A percentile compares a stretch with the other conserved stretches of the same genome.
Evolutionary conservation across 495 filamentous ascomycete species (phyloP).

Genomic region (Arthonia radiata): DNA sequence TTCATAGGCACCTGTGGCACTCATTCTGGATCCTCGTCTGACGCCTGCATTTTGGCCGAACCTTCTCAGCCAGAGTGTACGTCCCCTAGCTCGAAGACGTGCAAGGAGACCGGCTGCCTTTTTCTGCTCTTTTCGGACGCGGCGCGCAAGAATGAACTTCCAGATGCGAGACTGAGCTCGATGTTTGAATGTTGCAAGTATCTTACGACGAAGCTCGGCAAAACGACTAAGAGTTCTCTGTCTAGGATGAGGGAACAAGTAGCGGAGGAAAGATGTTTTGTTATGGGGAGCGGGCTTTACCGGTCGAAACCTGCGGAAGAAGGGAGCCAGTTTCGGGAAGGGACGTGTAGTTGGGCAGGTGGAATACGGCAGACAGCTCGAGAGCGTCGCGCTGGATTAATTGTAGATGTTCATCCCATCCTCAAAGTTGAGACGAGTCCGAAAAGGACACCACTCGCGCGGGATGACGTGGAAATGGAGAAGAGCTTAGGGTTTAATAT

Average conservation of each 20-base stretch:
- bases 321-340: conserved; percentile 1
- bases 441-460: no score
- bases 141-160: conserved; percentile 38
- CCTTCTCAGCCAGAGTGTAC: conserved; percentile 15
- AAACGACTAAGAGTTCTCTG: conserved; percentile 36
- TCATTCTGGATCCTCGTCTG: conserved; percentile 3
- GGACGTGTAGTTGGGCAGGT: neutral
- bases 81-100: neutral
- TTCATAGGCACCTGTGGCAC: conserved; percentile 4
- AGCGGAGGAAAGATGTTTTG: conserved; percentile 24
- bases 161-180: conserved; percentile 53
- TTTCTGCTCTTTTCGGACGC: conserved; percentile 25
- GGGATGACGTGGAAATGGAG: no score
- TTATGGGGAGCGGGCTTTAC: conserved; percentile 2
- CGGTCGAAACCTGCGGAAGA: conserved; percentile 6
- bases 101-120: conserved; percentile 23
- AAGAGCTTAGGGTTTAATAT: no score
- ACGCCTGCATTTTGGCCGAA: conserved; percentile 17
- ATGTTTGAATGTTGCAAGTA: conserved; percentile 41
- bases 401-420: no score
- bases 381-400: no score
- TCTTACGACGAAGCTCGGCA: conserved; percentile 43
- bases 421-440: no score
- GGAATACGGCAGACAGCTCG: no score
- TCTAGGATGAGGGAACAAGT: conserved; percentile 29